Evolutionary conservation across 1,284 basidiomycete species (phyloP).

Genomic region (Vanrija humicola): DNA sequence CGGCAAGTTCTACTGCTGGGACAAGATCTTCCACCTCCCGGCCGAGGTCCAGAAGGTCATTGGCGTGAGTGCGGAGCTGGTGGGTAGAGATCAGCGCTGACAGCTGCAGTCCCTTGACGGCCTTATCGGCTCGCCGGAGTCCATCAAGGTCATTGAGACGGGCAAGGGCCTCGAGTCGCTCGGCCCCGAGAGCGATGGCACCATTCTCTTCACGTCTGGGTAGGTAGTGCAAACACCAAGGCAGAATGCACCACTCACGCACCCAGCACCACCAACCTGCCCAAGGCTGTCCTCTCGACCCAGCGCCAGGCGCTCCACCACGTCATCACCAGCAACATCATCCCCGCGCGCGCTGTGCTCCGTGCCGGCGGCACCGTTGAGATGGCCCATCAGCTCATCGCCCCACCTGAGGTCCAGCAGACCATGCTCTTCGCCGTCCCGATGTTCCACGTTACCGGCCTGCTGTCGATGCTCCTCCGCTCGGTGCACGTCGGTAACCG

Average conservation of each 20-base stretch:
- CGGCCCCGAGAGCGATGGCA: slow-evolving; percentile 36
- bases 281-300: slow-evolving; percentile 38
- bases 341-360: slow-evolving; percentile 4
- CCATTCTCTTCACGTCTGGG: slow-evolving; percentile 37
- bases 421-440: slow-evolving; percentile 33
- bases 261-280: slow-evolving; percentile 29
- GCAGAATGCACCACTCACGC: slow-evolving; percentile 11
- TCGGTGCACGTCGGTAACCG: slow-evolving; percentile 37
- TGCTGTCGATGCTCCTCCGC: slow-evolving; percentile 37
- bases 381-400: slow-evolving; percentile 22
- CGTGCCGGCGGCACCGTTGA: slow-evolving; percentile 2
- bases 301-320: slow-evolving; percentile 39
- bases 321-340: slow-evolving; percentile 24
- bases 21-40: not conserved
- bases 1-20: slow-evolving; percentile 3
- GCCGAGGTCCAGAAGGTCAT: slow-evolving; percentile 9
- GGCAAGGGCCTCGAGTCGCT: slow-evolving; percentile 18
- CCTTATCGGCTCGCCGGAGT: no score
- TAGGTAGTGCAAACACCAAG: not conserved
- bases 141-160: not conserved
- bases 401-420: not conserved
- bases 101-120: no score
- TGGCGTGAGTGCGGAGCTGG: not conserved
- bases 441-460: slow-evolving; percentile 45
- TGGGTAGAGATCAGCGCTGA: no score